A percentile compares a stretch with the other conserved stretches of the same genome.
These are phyloP conservation scores for Colletotrichum filicis DNA, from an alignment of 2,329 filamentous ascomycete species.

Conservation along the genomic window DNA sequence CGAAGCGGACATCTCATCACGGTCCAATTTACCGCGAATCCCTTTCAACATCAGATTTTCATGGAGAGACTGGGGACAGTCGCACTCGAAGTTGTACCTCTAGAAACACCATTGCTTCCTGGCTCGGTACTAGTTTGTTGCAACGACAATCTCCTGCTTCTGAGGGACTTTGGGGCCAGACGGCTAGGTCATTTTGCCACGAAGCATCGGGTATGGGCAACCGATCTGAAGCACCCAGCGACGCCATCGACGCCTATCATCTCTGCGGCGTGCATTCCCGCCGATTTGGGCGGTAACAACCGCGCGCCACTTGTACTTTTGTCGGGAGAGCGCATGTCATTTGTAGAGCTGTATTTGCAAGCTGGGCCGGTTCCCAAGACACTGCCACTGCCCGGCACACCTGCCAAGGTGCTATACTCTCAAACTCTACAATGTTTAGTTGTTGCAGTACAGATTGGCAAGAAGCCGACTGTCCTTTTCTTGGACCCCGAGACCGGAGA, in stretches of 20 bases:
- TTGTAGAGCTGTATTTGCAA: constrained; percentile 62
- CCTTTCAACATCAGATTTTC: constrained; percentile 41
- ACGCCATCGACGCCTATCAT: constrained; percentile 60
- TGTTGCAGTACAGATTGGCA: constrained; percentile 58
- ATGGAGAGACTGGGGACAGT: constrained; percentile 49
- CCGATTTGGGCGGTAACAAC: constrained; percentile 50
- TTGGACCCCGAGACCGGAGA: constrained; percentile 65
- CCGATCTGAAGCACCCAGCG: constrained; percentile 59
- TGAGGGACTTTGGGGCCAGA: constrained; percentile 50
- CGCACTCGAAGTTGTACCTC: constrained; percentile 48
- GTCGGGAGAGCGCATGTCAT: constrained; percentile 59
- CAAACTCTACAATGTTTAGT: constrained; percentile 62
- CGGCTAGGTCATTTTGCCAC: constrained; percentile 46
- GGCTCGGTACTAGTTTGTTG: constrained; percentile 57
- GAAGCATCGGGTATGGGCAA: constrained; percentile 61
- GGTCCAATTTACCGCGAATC: constrained; percentile 41
- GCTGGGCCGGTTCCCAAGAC: constrained; percentile 60
- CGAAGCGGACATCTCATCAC: constrained; percentile 63
- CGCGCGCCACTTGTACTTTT: constrained; percentile 61
- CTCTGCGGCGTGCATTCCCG: constrained; percentile 55
- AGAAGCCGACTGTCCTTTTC: constrained; percentile 63
- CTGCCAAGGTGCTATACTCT: constrained; percentile 66
- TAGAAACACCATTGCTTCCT: constrained; percentile 7
- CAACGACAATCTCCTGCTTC: constrained; percentile 57
- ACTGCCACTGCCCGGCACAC: constrained; percentile 59